These are phyloP conservation scores for Aspergillus spinulosporus DNA, from an alignment of 2,329 filamentous ascomycete species.

Conservation along the genomic window DNA sequence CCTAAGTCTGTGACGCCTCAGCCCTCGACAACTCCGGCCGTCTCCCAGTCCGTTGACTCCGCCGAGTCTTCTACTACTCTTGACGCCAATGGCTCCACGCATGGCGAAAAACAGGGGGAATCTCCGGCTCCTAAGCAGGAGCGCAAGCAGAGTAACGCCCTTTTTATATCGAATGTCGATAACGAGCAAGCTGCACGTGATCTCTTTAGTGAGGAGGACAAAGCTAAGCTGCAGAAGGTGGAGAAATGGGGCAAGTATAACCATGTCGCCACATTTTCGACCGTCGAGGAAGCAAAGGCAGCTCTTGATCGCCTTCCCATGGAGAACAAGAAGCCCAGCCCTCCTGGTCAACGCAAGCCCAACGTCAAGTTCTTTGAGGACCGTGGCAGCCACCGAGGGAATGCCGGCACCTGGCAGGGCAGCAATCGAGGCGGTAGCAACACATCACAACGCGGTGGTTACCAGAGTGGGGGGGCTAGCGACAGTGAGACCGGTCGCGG, in stretches of 20 bases:
- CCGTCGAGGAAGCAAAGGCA: conserved; percentile 73
- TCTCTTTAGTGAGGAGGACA: conserved; percentile 80
- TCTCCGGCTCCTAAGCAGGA: conserved; percentile 59
- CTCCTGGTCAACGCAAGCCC: conserved; percentile 70
- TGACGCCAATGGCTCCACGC: conserved; percentile 53
- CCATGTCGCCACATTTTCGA: conserved; percentile 81
- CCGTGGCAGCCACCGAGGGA: conserved; percentile 56
- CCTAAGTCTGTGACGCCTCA: conserved; percentile 43
- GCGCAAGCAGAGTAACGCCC: conserved; percentile 70
- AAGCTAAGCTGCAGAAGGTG: conserved; percentile 73
- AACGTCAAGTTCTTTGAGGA: conserved; percentile 81
- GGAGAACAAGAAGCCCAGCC: conserved; percentile 71
- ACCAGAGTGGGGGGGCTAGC: conserved; percentile 80
- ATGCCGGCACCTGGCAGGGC: conserved; percentile 57
- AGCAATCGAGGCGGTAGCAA: conserved; percentile 61
- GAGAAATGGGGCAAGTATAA: conserved; percentile 69
- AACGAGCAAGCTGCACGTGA: conserved; percentile 79
- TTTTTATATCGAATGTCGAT: conserved; percentile 87
- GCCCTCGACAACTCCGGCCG: conserved; percentile 39
- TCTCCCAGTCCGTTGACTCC: conserved; percentile 44
- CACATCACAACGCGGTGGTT: conserved; percentile 71
- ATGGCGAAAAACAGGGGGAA: conserved; percentile 45
- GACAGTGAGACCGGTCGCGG: conserved; percentile 66
- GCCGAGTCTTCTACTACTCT: conserved; percentile 54
- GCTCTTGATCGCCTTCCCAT: conserved; percentile 73